Evolutionary conservation across 768 basidiomycete genomes (phyloP), one percentile per base, ranked within the genome.

Genomic region (Porpolomopsis calyptriformis): DNA sequence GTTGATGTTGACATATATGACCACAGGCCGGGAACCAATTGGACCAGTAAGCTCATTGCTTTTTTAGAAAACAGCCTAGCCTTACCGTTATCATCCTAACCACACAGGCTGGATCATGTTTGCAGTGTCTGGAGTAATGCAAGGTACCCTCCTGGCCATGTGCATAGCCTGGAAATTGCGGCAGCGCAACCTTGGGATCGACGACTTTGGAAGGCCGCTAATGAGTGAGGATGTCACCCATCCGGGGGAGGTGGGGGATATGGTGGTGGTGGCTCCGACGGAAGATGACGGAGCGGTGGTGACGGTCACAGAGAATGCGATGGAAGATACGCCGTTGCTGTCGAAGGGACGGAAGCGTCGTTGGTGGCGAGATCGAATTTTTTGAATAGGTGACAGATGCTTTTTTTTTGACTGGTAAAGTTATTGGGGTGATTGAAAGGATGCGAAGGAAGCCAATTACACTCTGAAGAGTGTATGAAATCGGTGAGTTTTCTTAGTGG

Each of bases 141-240:
- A 98, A 61, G 80, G 78, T 1, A 70, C 67, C 27, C 74, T 98
- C 6, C 73, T 98, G 48, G 59, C 73, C 47, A 85, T 98, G 79
- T 99, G 96, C 56, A 59, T 96, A 9, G 53, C 72, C 6, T 98
- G 90, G 86, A 90, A 84, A 62, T 52, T 77, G 26, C 76, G 93
- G 11, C 93, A 98, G 57, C 70, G 63, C 40, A 65, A 68, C 31
- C 72, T 88, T 14, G 76, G 78, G 12, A 75, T 97, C 41, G 89
- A 97, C 58, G 93, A 97, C 63, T 98, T 96, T 56, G 93, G 93
- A 1, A 69, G 73, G 31, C 74, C 80, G 2, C 39, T 52, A 4
- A 14, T 11, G 7, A 20, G 22, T 18, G 40, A 5, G 9, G 16
- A 14, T 9, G 26, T 2, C 41, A 16, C 22, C 18, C 16, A 12